Evolutionary conservation across 78 protist species (phyloP).

Genomic region (Dictyostelium brefeldianum): DNA sequence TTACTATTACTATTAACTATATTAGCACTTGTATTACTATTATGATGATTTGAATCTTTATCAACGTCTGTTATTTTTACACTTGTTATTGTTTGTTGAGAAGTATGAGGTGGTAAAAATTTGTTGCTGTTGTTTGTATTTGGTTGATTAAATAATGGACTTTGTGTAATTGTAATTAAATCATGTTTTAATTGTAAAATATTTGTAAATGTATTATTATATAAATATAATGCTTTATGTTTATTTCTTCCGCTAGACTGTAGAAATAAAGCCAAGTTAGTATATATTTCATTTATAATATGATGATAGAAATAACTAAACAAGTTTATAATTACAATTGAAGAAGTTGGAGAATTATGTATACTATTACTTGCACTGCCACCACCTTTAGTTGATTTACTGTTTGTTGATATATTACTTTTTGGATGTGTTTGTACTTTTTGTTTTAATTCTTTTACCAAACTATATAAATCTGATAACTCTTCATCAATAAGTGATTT

Average conservation of each 20-base stretch:
- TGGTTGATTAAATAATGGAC: neutral
- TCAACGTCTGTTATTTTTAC: neutral
- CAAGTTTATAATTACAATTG: too few species aligned
- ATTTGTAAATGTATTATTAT: conserved; percentile 62
- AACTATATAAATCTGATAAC: conserved; percentile 18
- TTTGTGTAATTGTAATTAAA: conserved; percentile 22
- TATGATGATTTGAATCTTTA: neutral
- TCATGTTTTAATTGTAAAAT: conserved; percentile 62
- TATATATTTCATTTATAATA: too few species aligned
- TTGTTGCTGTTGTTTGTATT: neutral
- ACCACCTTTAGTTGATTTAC: neutral
- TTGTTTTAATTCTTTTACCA: conserved; percentile 47
- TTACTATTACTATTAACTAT: neutral
- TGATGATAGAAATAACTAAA: too few species aligned
- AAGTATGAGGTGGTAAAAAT: too few species aligned
- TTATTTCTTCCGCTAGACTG: conserved; percentile 8
- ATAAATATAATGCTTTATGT: conserved; percentile 30
- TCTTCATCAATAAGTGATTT: conserved; percentile 55
- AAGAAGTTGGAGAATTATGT: too few species aligned
- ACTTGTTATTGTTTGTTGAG: too few species aligned
- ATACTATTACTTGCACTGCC: too few species aligned
- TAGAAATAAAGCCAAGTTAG: too few species aligned
- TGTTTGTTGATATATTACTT: neutral
- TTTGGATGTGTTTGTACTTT: neutral
- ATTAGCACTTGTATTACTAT: neutral